Evolutionary conservation across 148 eudicot genomes (phyloP).

Genomic region (Heliamphora exappendiculata): DNA sequence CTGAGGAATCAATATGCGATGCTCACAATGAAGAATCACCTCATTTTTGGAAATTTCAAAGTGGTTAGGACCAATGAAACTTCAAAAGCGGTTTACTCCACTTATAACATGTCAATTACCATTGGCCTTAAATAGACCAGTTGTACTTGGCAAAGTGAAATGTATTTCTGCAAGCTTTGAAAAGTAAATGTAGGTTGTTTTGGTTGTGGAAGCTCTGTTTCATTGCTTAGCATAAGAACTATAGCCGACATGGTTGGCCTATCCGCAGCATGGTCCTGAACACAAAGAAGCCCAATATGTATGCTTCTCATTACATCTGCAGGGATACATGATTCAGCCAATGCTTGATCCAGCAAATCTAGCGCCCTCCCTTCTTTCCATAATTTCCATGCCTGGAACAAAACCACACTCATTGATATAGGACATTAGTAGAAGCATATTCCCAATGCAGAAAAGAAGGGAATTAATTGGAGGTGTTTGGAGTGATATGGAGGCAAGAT

Average conservation of each 20-base stretch:
- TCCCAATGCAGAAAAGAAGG: too few relatives aligned
- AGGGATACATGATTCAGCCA: conserved; percentile 3
- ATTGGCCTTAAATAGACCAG: too few relatives aligned
- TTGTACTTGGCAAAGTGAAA: too few relatives aligned
- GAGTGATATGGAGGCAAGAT: too few relatives aligned
- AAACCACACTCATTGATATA: neutral
- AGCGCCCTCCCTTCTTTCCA: conserved; percentile 21
- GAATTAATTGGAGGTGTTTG: too few relatives aligned
- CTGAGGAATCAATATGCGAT: too few relatives aligned
- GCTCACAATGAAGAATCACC: too few relatives aligned
- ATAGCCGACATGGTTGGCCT: conserved; percentile 27
- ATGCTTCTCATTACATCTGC: conserved; percentile 28
- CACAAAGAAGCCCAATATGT: conserved; percentile 26
- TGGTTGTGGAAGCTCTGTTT: conserved; percentile 14
- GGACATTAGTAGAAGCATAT: neutral
- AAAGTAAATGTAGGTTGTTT: conserved; percentile 17
- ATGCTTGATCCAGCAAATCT: conserved; percentile 23
- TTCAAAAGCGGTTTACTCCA: too few relatives aligned
- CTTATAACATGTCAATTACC: too few relatives aligned
- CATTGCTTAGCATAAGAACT: conserved; percentile 23
- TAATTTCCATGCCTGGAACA: conserved; percentile 37
- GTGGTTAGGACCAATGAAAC: too few relatives aligned
- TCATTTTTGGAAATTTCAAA: conserved; percentile 6
- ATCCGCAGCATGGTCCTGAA: conserved; percentile 19
- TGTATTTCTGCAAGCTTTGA: neutral